Base-by-base conservation (phyloP, 2,329 filamentous ascomycete genomes). In the Stemphylium beticola region DNA sequence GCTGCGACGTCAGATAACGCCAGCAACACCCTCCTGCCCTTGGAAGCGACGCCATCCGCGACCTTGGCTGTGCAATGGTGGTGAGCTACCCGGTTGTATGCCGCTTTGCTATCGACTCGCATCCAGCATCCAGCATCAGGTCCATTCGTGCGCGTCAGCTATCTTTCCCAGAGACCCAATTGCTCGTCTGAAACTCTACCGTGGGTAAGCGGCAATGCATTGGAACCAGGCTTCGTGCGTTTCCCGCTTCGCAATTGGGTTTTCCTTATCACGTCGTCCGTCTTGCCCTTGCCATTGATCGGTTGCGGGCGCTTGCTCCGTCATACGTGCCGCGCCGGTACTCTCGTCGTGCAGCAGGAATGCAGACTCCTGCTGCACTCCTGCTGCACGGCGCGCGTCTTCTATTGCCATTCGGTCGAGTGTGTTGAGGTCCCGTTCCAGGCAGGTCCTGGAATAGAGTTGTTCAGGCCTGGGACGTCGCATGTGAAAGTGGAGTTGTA, bases 401-500 rank as follows among this genome's bases (percentile, higher is more conserved):
- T 31, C 50, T 47, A 57, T 43, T 33, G 20, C 41, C 52, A 54
- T 50, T 36, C 24, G 36, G 39, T 47, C 37, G 41, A 36, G 45
- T 45, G 43, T 49, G 51, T 60, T 36, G 32, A 36, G 42, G 42
- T 32, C 32, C 41, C 47, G 31, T 51, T 54, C 47, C 47, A 38
- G 33, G 44, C 47, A 38, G 33, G 44, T 37, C 57, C 40, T 39
- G 40, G 41, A 44, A 49, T 22, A 51, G 36, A 26, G 24, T 36
- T 22, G 29, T 11, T 29, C 49, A 48, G 32, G 46, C 48, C 38
- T 38, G 42, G 26, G 18, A 37, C 37, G 43, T 55, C 31, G 43
- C 61, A 64, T 64, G 61, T 64, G 61, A 64, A 60, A 60, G 58
- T 64, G 61, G 56, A 55, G 41, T 43, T 22, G 15, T 38, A 24